Evolutionary conservation across 352 stramenopile genomes (phyloP).

Genomic region (Saprolegnia diclina): DNA sequence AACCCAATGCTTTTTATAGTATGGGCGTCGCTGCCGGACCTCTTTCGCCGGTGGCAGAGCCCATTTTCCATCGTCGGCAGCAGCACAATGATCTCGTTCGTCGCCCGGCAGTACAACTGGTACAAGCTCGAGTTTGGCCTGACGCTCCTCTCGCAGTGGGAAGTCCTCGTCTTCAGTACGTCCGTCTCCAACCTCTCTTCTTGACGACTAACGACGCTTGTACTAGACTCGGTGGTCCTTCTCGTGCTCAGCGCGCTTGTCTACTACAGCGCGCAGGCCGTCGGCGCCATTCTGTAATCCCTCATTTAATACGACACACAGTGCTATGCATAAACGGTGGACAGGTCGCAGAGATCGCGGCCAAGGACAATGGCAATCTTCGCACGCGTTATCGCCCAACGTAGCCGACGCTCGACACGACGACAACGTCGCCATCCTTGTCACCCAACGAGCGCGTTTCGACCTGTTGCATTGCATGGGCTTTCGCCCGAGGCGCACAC

Average conservation of each 20-base stretch:
- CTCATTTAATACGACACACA: background rate
- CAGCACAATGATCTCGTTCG: conserved; percentile 49
- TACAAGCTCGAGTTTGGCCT: conserved; percentile 87
- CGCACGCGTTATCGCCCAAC: background rate
- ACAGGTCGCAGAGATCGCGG: no score
- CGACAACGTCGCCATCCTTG: no score
- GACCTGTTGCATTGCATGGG: no score
- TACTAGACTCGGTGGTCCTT: conserved; percentile 58
- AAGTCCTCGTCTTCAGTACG: conserved; percentile 80
- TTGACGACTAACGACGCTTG: background rate
- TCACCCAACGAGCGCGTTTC: no score
- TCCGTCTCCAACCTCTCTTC: conserved; percentile 19
- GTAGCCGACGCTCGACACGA: background rate
- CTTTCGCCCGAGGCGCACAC: no score
- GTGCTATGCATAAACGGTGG: background rate
- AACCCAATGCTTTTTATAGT: no score
- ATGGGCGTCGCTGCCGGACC: no score
- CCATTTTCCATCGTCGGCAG: background rate
- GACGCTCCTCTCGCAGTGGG: conserved; percentile 76
- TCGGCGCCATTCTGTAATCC: conserved; percentile 44
- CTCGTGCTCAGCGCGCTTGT: conserved; percentile 60
- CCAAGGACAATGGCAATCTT: background rate
- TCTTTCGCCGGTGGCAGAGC: no score
- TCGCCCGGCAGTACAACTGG: conserved; percentile 66
- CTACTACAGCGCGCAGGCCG: conserved; percentile 59